Conservation (phyloP, 805 yeast genomes). For the Tetrapisispora phaffii region DNA sequence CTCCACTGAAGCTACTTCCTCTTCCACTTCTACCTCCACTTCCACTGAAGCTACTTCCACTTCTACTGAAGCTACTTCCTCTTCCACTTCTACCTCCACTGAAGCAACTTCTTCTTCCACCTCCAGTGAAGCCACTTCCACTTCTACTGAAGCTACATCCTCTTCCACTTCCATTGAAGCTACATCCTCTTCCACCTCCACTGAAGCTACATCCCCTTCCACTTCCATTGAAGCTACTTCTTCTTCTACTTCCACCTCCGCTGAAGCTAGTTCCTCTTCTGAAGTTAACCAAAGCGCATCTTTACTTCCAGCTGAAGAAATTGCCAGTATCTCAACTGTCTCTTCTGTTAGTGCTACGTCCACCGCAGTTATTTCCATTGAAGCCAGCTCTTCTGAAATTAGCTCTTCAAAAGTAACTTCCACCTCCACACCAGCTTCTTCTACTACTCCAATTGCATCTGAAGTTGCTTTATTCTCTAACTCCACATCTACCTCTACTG, state of each 20-base stretch:
- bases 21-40: background rate
- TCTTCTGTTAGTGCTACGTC: background rate
- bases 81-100: background rate
- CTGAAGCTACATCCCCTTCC: background rate
- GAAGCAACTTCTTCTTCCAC: background rate
- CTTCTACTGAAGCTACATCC: background rate
- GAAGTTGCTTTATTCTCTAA: background rate
- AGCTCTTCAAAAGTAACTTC: background rate
- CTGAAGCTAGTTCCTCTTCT: constrained; percentile 1
- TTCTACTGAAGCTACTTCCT: background rate
- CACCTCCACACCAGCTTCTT: background rate
- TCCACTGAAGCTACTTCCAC: background rate
- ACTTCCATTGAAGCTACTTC: background rate
- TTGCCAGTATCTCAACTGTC: background rate
- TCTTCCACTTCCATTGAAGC: background rate
- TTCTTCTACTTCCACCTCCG: background rate
- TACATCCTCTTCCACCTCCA: background rate
- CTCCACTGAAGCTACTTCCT: background rate
- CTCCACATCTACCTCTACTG: background rate
- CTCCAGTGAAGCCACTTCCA: constrained; percentile 1
- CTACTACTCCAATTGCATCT: background rate
- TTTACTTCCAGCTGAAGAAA: background rate
- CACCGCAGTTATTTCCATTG: background rate
- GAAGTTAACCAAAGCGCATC: background rate
- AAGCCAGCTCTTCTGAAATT: background rate